Base-by-base conservation (phyloP, 495 filamentous ascomycete genomes). In the Cercophora sp. region DNA sequence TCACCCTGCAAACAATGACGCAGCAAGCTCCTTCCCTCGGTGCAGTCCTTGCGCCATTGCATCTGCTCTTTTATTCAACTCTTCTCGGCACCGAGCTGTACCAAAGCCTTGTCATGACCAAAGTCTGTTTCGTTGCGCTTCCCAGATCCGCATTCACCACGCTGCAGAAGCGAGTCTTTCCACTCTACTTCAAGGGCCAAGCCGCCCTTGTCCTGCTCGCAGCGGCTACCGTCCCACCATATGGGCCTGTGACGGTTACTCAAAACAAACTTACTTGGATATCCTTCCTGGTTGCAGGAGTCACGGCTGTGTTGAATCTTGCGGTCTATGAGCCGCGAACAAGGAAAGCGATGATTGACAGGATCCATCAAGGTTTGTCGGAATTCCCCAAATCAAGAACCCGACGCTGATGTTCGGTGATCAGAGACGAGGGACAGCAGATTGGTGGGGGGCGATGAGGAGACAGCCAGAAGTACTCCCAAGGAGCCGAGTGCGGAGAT, bases 81-180 rank as follows among this genome's bases (percentile, higher is more conserved):
- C 68, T 83, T 1, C 70, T 83, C 1, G 80, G 80, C 26, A 69
- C 72, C 11, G 59, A 73, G 45, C 63, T 83, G 2, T 83, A 73
- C 60, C 56, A 82, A 61, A 73, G 64, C 60, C 81, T 82, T 40
- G 48, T 79, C 50, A 73, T 79, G 57, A 79, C 76, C 4, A 81
- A 79, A 39, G 53, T 82, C 8, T 71, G 65, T 57, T 78, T 64
- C 59, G 51, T 61, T 32, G 60, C 66, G 2, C 68, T 82, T 5
- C 75, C 80, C 0, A 64, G 68, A 41, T 66, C 70, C 1, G 65
- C 74, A 2, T 84, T 82, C 59, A 72, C 72, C 18, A 60, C 64
- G 0, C 63, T 82, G 1, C 76, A 81, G 41, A 79, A 78, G 49
- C 71, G 68, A 13, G 40, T 82, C 6, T 83, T 83, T 51, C 80